Evolutionary conservation across 345 rosid genomes (phyloP).

Genomic region (Psidium friedrichsthalianum): DNA sequence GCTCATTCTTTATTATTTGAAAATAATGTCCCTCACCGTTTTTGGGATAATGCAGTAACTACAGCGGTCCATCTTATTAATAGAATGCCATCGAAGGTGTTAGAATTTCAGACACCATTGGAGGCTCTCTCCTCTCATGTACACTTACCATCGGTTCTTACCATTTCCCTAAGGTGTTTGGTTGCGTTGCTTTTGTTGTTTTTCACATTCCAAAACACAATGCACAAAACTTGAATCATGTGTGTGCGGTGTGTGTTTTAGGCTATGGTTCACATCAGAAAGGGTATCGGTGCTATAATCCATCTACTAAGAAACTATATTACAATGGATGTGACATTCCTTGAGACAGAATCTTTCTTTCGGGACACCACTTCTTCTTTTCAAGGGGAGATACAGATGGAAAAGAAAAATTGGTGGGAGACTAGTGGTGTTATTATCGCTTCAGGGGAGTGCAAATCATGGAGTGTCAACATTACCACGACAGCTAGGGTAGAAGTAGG

Average conservation of each 20-base stretch:
- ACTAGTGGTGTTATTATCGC: not conserved
- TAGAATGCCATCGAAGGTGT: too few species aligned
- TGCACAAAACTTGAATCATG: not conserved
- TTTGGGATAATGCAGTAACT: not conserved
- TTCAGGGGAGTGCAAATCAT: not conserved
- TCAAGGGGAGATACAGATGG: accelerated
- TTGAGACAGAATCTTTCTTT: not conserved
- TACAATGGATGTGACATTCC: not conserved
- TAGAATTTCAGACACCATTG: too few species aligned
- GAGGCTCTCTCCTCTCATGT: too few species aligned
- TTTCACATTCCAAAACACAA: not conserved
- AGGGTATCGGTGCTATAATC: not conserved
- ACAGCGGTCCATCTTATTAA: too few species aligned
- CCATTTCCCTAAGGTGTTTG: not conserved
- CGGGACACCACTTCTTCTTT: not conserved
- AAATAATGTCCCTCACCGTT: not conserved
- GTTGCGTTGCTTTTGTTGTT: not conserved
- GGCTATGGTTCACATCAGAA: not conserved
- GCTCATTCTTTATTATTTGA: not conserved
- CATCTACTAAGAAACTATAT: not conserved
- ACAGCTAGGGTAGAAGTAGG: too few species aligned
- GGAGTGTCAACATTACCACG: not conserved
- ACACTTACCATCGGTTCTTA: too few species aligned
- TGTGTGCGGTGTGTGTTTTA: not conserved
- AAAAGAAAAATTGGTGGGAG: not conserved